phyloP scores from a whole-genome alignment of 306 rosid genomes.

The Malus orientalis region DNA sequence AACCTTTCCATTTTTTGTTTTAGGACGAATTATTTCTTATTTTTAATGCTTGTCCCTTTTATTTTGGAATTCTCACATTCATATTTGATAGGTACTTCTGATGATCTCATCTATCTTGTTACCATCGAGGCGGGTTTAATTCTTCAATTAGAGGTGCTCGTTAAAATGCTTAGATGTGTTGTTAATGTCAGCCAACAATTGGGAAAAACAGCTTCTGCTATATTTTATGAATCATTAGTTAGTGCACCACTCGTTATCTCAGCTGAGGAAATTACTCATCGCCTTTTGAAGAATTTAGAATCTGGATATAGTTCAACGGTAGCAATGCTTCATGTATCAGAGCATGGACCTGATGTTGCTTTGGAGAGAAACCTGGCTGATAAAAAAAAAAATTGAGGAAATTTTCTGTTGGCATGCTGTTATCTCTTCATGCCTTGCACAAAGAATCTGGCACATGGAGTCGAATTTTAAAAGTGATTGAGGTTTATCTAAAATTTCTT shows the following conservation, averaged over 20 bases:
- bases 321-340: slow-evolving; percentile 25
- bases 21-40: background rate
- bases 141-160: slow-evolving; percentile 48
- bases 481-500: slow-evolving; percentile 66
- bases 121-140: slow-evolving; percentile 35
- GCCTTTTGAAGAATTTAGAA: slow-evolving; percentile 61
- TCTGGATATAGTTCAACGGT: slow-evolving; percentile 65
- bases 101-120: slow-evolving; percentile 47
- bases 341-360: slow-evolving; percentile 38
- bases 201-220: slow-evolving; percentile 68
- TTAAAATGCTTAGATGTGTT: slow-evolving; percentile 65
- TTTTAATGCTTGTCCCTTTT: background rate
- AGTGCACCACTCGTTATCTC: slow-evolving; percentile 40
- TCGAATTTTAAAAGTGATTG: slow-evolving; percentile 52
- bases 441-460: slow-evolving; percentile 65
- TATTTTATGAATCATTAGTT: slow-evolving; percentile 8
- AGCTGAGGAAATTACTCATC: slow-evolving; percentile 57
- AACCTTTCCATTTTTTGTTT: background rate
- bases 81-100: slow-evolving; percentile 51
- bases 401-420: slow-evolving; percentile 69
- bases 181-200: slow-evolving; percentile 58
- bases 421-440: slow-evolving; percentile 73
- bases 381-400: slow-evolving; percentile 71
- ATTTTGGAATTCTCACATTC: slow-evolving; percentile 2
- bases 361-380: slow-evolving; percentile 51